These are phyloP conservation scores for Fibroporia radiculosa DNA, from an alignment of 768 basidiomycete species.

Conservation along the genomic window DNA sequence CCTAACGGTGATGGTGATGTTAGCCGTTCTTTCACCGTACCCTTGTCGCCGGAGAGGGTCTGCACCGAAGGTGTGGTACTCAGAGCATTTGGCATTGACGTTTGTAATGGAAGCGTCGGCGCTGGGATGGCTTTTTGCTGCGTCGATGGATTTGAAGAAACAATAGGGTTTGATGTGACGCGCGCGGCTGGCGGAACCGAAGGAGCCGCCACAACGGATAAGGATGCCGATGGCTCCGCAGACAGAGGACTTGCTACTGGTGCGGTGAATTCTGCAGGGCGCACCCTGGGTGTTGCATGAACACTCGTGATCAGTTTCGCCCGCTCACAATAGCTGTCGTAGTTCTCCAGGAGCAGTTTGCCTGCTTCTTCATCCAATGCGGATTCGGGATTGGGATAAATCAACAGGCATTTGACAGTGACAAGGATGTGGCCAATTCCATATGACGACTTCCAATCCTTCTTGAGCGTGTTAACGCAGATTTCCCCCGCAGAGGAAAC, in stretches of 20 bases:
- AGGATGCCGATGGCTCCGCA: conserved; percentile 19
- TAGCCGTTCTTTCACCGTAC: conserved; percentile 48
- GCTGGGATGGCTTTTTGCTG: conserved; percentile 27
- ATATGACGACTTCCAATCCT: conserved; percentile 90
- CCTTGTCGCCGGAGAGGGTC: conserved; percentile 18
- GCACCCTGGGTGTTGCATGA: conserved; percentile 67
- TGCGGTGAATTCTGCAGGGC: conserved; percentile 63
- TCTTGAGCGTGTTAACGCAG: conserved; percentile 95
- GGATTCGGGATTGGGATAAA: conserved; percentile 95
- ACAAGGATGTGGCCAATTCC: conserved; percentile 89
- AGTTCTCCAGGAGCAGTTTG: conserved; percentile 84
- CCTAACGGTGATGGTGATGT: conserved; percentile 62
- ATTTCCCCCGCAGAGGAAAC: conserved; percentile 88
- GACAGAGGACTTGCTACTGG: conserved; percentile 24
- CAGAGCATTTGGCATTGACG: conserved; percentile 32
- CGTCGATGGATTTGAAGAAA: conserved; percentile 29
- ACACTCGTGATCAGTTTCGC: conserved; percentile 87
- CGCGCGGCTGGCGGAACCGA: conserved; percentile 18
- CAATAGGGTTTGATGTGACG: conserved; percentile 1
- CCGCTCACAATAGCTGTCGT: conserved; percentile 78
- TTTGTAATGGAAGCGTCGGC: conserved; percentile 30
- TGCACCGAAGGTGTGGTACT: conserved; percentile 30
- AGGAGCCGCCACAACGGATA: conserved; percentile 21
- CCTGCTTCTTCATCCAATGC: conserved; percentile 96
- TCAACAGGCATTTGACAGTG: conserved; percentile 91